These are phyloP conservation scores for Penicillium argentinense DNA, from an alignment of 495 filamentous ascomycete species.

Conservation along the genomic window DNA sequence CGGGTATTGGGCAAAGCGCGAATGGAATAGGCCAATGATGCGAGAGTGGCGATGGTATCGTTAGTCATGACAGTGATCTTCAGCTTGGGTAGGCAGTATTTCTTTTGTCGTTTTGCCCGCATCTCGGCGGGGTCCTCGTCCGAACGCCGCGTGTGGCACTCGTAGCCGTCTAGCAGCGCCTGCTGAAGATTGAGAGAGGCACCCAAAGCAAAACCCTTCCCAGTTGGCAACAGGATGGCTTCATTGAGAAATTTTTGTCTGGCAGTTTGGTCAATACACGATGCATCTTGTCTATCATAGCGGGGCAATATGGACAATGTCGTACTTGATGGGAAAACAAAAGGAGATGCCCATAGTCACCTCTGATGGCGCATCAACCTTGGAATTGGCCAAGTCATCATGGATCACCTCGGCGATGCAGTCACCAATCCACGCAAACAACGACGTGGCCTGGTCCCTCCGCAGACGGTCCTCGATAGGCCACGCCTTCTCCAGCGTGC, in stretches of 20 bases:
- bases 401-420: conserved; percentile 68
- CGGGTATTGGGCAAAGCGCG: conserved; percentile 58
- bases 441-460: conserved; percentile 60
- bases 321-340: conserved; percentile 76
- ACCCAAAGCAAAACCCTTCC: conserved; percentile 75
- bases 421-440: conserved; percentile 74
- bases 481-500: conserved; percentile 68
- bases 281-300: background rate
- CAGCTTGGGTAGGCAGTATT: conserved; percentile 55
- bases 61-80: conserved; percentile 71
- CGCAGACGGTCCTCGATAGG: conserved; percentile 72
- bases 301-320: background rate
- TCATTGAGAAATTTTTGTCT: conserved; percentile 69
- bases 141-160: conserved; percentile 43
- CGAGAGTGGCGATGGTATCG: conserved; percentile 71
- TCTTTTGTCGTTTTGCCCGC: conserved; percentile 31
- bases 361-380: conserved; percentile 38
- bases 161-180: conserved; percentile 64
- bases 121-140: conserved; percentile 20
- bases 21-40: conserved; percentile 64
- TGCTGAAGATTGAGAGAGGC: conserved; percentile 65
- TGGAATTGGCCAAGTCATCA: conserved; percentile 35
- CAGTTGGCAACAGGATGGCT: conserved; percentile 73
- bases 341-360: conserved; percentile 74
- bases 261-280: conserved; percentile 1